Evolutionary conservation across 805 yeast genomes (phyloP).

Genomic region (Zygotorulaspora danielsina): DNA sequence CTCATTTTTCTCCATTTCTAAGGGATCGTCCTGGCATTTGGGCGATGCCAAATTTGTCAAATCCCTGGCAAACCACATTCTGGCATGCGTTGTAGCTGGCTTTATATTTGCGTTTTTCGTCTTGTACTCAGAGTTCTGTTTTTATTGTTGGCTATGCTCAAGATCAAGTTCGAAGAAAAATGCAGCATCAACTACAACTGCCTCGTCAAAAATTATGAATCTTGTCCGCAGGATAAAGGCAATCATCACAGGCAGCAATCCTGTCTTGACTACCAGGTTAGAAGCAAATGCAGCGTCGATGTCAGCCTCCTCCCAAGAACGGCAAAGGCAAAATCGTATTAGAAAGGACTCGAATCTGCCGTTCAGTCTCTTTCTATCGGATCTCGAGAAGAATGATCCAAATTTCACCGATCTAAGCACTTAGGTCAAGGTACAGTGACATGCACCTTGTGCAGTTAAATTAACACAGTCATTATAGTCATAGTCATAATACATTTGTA

Average conservation of each 20-base stretch:
- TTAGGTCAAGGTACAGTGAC: no score
- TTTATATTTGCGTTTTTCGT: conserved; percentile 50
- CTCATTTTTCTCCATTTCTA: conserved; percentile 68
- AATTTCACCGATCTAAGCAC: conserved; percentile 19
- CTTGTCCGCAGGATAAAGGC: conserved; percentile 1
- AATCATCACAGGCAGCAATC: neutral
- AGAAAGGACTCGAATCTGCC: conserved; percentile 33
- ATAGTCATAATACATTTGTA: conserved; percentile 5
- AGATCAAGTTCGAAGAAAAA: conserved; percentile 12
- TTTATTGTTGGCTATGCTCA: conserved; percentile 41
- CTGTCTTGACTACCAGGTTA: neutral
- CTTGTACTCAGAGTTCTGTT: conserved; percentile 45
- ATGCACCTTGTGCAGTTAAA: neutral
- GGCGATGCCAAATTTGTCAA: conserved; percentile 81
- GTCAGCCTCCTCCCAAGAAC: conserved; percentile 1
- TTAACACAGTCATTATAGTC: neutral
- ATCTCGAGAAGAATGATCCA: conserved; percentile 24
- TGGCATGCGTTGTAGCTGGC: conserved; percentile 67
- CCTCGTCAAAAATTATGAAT: conserved; percentile 2
- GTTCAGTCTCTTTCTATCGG: conserved; percentile 18
- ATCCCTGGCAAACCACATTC: conserved; percentile 67
- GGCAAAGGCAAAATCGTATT: conserved; percentile 14
- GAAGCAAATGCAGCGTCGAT: conserved; percentile 3
- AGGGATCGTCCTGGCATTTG: conserved; percentile 90
- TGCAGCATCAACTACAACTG: neutral